Evolutionary conservation across 129 eudicot genomes (phyloP).

Genomic region (Flaveria ramosissima): DNA sequence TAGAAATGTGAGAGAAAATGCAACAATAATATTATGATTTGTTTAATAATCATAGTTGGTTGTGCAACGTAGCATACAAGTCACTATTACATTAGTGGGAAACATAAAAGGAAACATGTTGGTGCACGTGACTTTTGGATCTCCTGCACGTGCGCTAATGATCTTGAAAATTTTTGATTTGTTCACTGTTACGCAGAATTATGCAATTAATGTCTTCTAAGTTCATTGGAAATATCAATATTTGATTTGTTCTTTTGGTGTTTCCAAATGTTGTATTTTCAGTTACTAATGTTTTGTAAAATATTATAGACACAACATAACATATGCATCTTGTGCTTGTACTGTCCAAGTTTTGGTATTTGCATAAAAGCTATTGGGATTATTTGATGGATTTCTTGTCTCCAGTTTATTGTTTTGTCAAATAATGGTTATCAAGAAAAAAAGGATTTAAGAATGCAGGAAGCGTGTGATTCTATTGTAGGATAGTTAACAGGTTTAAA

Average conservation of each 20-base stretch:
- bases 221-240: conserved; percentile 27
- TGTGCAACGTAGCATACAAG: conserved; percentile 19
- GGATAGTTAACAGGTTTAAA: too few species aligned
- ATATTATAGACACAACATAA: neutral
- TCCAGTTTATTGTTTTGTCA: neutral
- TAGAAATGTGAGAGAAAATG: conserved; percentile 26
- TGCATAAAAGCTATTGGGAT: conserved; percentile 5
- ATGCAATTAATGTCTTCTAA: conserved; percentile 29
- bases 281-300: conserved; percentile 9
- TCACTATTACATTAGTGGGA: neutral
- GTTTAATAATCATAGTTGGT: neutral
- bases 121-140: conserved; percentile 23
- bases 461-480: too few species aligned
- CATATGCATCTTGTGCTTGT: conserved; percentile 17
- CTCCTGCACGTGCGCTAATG: conserved; percentile 23
- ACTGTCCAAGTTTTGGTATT: conserved; percentile 1
- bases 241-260: conserved; percentile 11
- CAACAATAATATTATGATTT: neutral
- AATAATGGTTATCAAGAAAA: neutral
- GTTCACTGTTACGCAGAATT: neutral
- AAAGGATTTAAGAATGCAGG: neutral
- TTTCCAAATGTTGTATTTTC: conserved; percentile 9
- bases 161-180: conserved; percentile 22
- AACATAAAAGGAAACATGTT: neutral
- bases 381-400: conserved; percentile 3